phyloP scores from a whole-genome alignment of 2,329 filamentous ascomycete genomes.

The Phialophora verrucosa region DNA sequence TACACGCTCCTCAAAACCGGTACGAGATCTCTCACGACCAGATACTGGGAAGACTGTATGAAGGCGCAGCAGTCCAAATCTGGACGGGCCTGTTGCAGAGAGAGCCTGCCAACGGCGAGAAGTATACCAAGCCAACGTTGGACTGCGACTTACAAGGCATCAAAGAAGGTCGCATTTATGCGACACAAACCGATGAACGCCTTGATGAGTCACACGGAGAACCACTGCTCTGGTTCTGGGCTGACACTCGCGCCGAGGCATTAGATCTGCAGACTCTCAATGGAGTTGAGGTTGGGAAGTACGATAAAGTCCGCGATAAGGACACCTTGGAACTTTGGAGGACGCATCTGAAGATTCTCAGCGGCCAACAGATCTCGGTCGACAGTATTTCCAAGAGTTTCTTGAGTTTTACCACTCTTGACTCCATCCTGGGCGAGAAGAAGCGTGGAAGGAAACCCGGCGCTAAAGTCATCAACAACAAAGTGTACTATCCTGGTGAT shows the following conservation, averaged over 20 bases:
- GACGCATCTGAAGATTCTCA: constrained; percentile 53
- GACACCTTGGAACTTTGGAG: constrained; percentile 49
- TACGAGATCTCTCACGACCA: constrained; percentile 58
- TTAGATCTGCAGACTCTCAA: constrained; percentile 63
- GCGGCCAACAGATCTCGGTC: constrained; percentile 42
- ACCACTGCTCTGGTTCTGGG: constrained; percentile 60
- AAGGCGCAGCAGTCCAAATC: constrained; percentile 54
- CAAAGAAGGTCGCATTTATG: constrained; percentile 55
- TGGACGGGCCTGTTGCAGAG: constrained; percentile 36
- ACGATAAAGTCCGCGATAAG: constrained; percentile 53
- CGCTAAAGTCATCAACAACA: constrained; percentile 37
- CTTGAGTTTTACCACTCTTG: constrained; percentile 18
- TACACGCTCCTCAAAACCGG: constrained; percentile 50
- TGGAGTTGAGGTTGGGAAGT: constrained; percentile 56
- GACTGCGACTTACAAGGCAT: constrained; percentile 56
- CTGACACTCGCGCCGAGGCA: constrained; percentile 61
- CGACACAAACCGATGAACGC: constrained; percentile 54
- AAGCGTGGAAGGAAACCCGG: constrained; percentile 35
- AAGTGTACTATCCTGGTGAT: constrained; percentile 33
- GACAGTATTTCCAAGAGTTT: constrained; percentile 7
- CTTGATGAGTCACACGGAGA: constrained; percentile 47
- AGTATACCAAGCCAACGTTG: constrained; percentile 44
- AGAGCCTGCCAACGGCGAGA: constrained; percentile 44
- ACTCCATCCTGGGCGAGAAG: constrained; percentile 1
- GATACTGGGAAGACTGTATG: constrained; percentile 61